Evolutionary conservation across 441 rosid genomes (phyloP), one percentile per base, ranked within the genome.

Genomic region (Breynia disticha): DNA sequence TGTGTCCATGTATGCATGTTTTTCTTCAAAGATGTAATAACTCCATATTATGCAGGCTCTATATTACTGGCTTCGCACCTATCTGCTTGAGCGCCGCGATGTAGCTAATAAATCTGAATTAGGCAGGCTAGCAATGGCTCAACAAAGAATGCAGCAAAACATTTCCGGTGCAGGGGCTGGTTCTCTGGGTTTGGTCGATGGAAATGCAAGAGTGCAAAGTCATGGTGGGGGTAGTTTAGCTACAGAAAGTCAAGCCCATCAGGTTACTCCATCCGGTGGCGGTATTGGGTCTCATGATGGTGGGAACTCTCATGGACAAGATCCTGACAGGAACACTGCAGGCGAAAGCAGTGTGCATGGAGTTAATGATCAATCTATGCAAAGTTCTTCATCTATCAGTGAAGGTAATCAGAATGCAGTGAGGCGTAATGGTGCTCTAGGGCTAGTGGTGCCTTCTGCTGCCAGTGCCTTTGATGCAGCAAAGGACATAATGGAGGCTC

Each of bases 11-110:
- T 24, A 7, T 24, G 32, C 32, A 24, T 24, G 32, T 24, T 24
- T 24, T 24, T 24, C 4, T 24, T 3, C 32, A 7, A 24, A 7
- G 32, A 24, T 24, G 3, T 2, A 24, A 24, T 2, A 24, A 24
- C 50, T 43, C 59, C 54, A 17, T 62, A 41, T 50, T 3, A 54
- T 52, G 56, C 64, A 93, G 99, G 96, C 99, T 64, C 72, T 90
- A 35, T 94, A 94, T 80, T 94, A 94, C 77, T 90, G 96, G 96
- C 86, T 94, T 11, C 89, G 99, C 38, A 90, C 99, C 52, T 90
- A 90, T 76, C 76, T 94, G 74, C 96, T 94, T 28, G 99, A 94
- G 68, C 94, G 96, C 43, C 99, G 97, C 11, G 97, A 93, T 78
- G 97, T 84, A 48, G 95, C 84, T 52, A 84, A 85, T 72, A 94